Evolutionary conservation across 2,329 filamentous ascomycete species (phyloP).

Genomic region (Coniella lustricola): DNA sequence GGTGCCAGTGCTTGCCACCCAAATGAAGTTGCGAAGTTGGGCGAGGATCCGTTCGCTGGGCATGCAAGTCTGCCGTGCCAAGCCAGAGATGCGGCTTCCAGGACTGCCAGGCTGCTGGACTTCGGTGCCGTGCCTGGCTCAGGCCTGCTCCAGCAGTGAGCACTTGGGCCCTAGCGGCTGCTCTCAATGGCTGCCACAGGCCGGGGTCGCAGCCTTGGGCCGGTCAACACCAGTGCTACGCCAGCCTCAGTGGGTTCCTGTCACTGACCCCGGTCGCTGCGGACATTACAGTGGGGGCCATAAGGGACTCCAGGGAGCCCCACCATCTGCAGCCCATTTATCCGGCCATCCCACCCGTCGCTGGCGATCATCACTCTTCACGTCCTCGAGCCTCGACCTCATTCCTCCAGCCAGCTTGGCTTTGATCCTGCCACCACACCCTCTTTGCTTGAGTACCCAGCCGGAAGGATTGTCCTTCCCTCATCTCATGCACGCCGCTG

Average conservation of each 20-base stretch:
- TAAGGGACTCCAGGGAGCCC: neutral
- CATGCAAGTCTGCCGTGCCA: too few relatives aligned
- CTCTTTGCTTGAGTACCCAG: neutral
- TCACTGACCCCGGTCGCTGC: conserved; percentile 10
- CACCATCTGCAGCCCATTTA: neutral
- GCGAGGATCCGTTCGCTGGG: too few relatives aligned
- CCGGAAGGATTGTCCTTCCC: too few relatives aligned
- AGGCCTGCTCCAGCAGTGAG: neutral
- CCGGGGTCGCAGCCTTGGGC: conserved; percentile 3
- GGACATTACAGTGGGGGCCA: neutral
- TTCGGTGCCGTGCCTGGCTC: neutral
- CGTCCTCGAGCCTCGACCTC: neutral
- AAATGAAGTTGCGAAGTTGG: too few relatives aligned
- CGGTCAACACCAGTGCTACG: conserved; percentile 12
- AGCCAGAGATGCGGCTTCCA: too few relatives aligned
- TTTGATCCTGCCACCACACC: neutral
- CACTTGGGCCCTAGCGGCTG: neutral
- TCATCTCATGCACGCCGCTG: too few relatives aligned
- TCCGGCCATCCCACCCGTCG: neutral
- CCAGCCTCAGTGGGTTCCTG: conserved; percentile 7
- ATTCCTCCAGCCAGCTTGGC: neutral
- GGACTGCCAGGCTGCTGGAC: neutral
- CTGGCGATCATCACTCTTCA: neutral
- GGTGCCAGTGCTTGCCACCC: too few relatives aligned
- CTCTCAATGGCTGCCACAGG: conserved; percentile 7